phyloP scores from a whole-genome alignment of 768 basidiomycete genomes.

The Boletales sp. region DNA sequence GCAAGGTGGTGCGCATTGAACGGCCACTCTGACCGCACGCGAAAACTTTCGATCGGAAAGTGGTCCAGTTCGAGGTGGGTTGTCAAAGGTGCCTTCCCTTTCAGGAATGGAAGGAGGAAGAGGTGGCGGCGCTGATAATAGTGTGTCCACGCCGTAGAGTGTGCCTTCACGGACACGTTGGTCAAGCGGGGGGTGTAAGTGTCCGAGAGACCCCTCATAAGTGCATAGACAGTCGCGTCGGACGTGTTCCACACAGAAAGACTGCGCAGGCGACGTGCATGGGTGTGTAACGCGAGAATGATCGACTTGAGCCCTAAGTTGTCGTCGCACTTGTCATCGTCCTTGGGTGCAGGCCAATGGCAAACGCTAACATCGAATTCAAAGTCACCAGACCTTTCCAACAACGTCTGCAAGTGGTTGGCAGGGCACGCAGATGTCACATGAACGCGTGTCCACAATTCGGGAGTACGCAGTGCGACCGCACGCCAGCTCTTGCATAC shows the following conservation, averaged over 20 bases:
- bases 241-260: slow-evolving; percentile 15
- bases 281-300: not conserved
- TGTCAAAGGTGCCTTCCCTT: slow-evolving; percentile 5
- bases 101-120: slow-evolving; percentile 11
- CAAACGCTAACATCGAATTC: slow-evolving; percentile 10
- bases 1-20: slow-evolving; percentile 7
- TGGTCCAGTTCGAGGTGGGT: slow-evolving; percentile 14
- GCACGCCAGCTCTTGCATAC: slow-evolving; percentile 16
- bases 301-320: slow-evolving; percentile 2
- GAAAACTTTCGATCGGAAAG: slow-evolving; percentile 11
- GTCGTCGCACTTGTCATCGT: not conserved
- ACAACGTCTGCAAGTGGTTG: not conserved
- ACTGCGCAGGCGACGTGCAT: slow-evolving; percentile 5
- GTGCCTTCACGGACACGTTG: slow-evolving; percentile 12
- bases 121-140: slow-evolving; percentile 6
- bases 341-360: slow-evolving; percentile 5
- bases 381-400: slow-evolving; percentile 10
- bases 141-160: not conserved
- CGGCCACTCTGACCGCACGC: not conserved
- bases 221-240: slow-evolving; percentile 6
- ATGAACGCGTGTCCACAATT: slow-evolving; percentile 12
- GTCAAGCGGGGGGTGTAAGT: slow-evolving; percentile 4
- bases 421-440: slow-evolving; percentile 12
- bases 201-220: slow-evolving; percentile 1
- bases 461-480: slow-evolving; percentile 1